phyloP scores from a whole-genome alignment of 1,284 basidiomycete genomes.

The Ceratobasidium sp. region DNA sequence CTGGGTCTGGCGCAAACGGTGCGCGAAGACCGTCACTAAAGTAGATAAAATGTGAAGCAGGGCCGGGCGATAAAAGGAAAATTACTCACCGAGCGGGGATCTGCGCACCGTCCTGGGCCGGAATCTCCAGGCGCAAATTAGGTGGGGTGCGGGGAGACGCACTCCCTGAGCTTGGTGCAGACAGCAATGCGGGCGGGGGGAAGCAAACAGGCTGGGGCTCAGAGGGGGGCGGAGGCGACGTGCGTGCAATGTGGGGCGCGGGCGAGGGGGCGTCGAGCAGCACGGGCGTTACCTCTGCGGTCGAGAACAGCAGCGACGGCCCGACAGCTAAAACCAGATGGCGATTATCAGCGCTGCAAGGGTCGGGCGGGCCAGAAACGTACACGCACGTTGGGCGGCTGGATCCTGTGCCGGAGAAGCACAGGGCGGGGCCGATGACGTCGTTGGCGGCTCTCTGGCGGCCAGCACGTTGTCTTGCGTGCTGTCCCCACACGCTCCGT shows the following conservation, averaged over 20 bases:
- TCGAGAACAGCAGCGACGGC: conserved; percentile 20
- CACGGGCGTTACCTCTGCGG: neutral
- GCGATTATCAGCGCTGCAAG: neutral
- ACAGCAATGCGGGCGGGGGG: neutral
- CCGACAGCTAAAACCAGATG: neutral
- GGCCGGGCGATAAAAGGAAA: neutral
- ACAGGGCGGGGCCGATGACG: conserved; percentile 7
- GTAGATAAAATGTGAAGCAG: neutral
- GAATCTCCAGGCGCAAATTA: conserved; percentile 35
- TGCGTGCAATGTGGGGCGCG: neutral
- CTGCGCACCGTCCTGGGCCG: conserved; percentile 18
- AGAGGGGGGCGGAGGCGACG: conserved; percentile 13
- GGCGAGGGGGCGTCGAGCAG: conserved; percentile 23
- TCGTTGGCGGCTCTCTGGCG: conserved; percentile 10
- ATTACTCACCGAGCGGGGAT: conserved; percentile 12
- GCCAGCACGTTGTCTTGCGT: too few relatives aligned
- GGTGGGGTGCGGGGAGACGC: conserved; percentile 28
- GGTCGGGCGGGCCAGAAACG: conserved; percentile 4
- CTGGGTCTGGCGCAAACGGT: conserved; percentile 38
- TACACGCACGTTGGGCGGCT: conserved; percentile 15
- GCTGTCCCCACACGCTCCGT: neutral
- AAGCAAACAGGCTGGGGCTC: conserved; percentile 10
- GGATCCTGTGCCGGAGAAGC: conserved; percentile 10
- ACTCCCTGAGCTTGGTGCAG: conserved; percentile 3
- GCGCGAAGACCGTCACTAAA: conserved; percentile 18